phyloP scores from a whole-genome alignment of 2,329 filamentous ascomycete genomes.

The Aureobasidium sp. region DNA sequence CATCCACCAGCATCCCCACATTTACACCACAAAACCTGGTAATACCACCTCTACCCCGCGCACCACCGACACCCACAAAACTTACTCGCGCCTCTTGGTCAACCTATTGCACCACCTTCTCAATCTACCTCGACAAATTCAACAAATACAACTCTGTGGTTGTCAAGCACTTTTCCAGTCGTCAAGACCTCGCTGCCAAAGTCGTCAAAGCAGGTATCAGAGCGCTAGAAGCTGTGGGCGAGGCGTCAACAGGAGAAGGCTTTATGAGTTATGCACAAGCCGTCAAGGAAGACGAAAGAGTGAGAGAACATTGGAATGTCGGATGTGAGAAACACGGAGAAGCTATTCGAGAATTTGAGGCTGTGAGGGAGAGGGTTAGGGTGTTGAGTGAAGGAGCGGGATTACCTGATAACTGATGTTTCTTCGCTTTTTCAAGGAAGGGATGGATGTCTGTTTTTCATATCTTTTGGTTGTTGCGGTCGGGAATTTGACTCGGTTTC shows the following conservation, averaged over 20 bases:
- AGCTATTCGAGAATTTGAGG: conserved; percentile 53
- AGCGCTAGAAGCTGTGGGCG: conserved; percentile 48
- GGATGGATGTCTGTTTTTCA: not conserved
- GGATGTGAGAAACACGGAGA: conserved; percentile 55
- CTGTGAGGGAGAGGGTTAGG: conserved; percentile 37
- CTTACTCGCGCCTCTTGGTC: conserved; percentile 44
- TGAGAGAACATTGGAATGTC: conserved; percentile 54
- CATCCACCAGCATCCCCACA: conserved; percentile 38
- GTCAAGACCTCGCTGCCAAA: conserved; percentile 41
- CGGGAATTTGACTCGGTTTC: too few relatives aligned
- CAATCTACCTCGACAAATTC: conserved; percentile 51
- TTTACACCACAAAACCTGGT: conserved; percentile 38
- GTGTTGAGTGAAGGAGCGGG: conserved; percentile 15
- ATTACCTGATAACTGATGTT: conserved; percentile 3
- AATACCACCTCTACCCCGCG: conserved; percentile 47
- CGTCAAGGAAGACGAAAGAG: conserved; percentile 51
- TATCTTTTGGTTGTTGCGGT: not conserved
- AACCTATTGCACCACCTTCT: conserved; percentile 48
- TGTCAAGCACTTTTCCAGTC: conserved; percentile 44
- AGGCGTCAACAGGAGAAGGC: conserved; percentile 36
- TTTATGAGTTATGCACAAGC: conserved; percentile 50
- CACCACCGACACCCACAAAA: conserved; percentile 33
- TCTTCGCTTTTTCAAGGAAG: not conserved
- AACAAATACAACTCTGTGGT: conserved; percentile 48
- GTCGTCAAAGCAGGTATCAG: conserved; percentile 32